These are phyloP conservation scores for Fagus sylvatica DNA, from an alignment of 306 rosid species.

Conservation along the genomic window DNA sequence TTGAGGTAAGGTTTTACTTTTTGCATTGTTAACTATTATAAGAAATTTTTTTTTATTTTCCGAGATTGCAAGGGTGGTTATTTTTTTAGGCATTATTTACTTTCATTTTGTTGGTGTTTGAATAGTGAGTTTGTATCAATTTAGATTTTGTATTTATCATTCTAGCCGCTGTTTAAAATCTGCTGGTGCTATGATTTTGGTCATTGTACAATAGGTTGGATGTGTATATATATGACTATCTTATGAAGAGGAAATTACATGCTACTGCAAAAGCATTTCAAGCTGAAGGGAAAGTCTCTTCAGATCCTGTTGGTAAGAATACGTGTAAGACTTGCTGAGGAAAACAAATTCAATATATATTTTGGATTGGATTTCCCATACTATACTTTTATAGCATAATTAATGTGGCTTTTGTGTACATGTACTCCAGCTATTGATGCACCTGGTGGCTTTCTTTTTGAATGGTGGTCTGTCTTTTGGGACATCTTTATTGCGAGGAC, in stretches of 20 bases:
- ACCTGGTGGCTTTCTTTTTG: slow-evolving; percentile 77
- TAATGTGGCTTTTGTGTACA: slow-evolving; percentile 19
- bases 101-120: background rate
- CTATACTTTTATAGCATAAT: background rate
- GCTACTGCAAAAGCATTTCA: slow-evolving; percentile 68
- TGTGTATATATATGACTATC: slow-evolving; percentile 62
- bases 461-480: slow-evolving; percentile 96
- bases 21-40: background rate
- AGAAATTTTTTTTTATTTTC: background rate
- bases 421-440: slow-evolving; percentile 61
- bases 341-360: slow-evolving; percentile 1
- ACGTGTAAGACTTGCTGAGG: background rate
- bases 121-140: background rate
- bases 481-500: slow-evolving; percentile 59
- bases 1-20: background rate
- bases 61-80: background rate
- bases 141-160: slow-evolving; percentile 1
- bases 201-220: slow-evolving; percentile 61
- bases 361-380: background rate
- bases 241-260: slow-evolving; percentile 64
- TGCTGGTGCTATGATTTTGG: background rate
- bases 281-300: slow-evolving; percentile 58
- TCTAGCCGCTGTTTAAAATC: background rate
- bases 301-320: slow-evolving; percentile 62
- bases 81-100: background rate